Percentiles rank a stretch among this genome's conserved stretches.
Evolutionary conservation across 2,329 filamentous ascomycete genomes (phyloP).

Genomic region (Phyllosticta capitalensis): DNA sequence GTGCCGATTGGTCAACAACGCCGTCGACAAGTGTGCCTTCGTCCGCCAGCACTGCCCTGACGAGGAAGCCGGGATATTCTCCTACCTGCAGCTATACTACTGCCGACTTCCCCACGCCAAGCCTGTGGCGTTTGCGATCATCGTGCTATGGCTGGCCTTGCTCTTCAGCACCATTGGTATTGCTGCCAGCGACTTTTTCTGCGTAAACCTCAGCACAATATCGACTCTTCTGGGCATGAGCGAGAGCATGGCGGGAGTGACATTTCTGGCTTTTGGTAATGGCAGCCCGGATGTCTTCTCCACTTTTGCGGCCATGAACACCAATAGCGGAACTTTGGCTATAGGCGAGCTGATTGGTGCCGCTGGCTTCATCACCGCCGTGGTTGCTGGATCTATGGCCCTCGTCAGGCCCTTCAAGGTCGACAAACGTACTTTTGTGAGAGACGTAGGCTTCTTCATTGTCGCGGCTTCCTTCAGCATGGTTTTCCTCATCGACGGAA

Average conservation of each 20-base stretch:
- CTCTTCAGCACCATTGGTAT: constrained; percentile 97
- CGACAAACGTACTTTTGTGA: constrained; percentile 76
- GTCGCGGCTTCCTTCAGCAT: constrained; percentile 79
- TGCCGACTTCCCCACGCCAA: constrained; percentile 61
- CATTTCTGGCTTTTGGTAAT: constrained; percentile 93
- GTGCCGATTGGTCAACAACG: constrained; percentile 72
- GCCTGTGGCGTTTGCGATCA: constrained; percentile 66
- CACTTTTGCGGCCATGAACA: constrained; percentile 95
- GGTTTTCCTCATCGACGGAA: constrained; percentile 76
- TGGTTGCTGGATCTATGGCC: constrained; percentile 95
- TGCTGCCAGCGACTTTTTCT: constrained; percentile 96
- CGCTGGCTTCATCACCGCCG: constrained; percentile 89
- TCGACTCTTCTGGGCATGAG: constrained; percentile 82
- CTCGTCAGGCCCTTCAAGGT: constrained; percentile 92
- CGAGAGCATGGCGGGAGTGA: constrained; percentile 92
- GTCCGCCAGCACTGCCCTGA: constrained; percentile 73
- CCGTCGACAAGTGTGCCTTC: constrained; percentile 76
- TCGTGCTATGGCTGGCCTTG: constrained; percentile 75
- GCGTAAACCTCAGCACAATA: constrained; percentile 90
- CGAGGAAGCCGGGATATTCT: constrained; percentile 80
- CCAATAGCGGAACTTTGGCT: constrained; percentile 92
- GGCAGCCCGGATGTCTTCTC: constrained; percentile 97
- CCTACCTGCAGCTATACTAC: constrained; percentile 87
- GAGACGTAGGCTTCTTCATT: constrained; percentile 89
- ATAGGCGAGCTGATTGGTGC: constrained; percentile 92